Base-by-base conservation (phyloP, 2,329 filamentous ascomycete genomes). In the Aureobasidium sp. region DNA sequence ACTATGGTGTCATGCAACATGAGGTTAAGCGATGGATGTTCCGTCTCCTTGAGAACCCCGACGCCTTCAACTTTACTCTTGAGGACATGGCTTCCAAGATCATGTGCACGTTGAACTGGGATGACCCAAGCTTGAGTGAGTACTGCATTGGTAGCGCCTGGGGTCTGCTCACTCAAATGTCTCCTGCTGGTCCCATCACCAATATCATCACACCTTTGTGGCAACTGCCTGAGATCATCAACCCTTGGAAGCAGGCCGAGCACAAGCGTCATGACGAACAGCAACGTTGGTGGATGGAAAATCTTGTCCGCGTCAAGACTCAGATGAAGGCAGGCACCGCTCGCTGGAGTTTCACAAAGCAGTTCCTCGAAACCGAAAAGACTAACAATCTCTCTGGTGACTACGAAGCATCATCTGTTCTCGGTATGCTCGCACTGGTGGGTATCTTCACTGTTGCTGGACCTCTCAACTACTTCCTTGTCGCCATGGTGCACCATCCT, bases 21-120 rank as follows among this genome's bases (percentile, higher is more conserved):
- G 81, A 84, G 66, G 76, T 76, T 12, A 82, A 83, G 72, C 75
- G 81, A 43, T 83, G 79, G 79, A 70, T 83, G 47, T 77, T 74
- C 61, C 72, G 77, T 34, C 71, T 83, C 6, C 68, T 83, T 32
- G 73, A 77, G 32, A 73, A 82, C 47, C 81, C 81, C 1, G 80
- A 82, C 63, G 72, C 77, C 69, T 83, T 83, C 65, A 71, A 72
- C 10, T 77, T 74, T 67, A 78, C 77, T 0, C 74, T 84, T 5
- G 81, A 84, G 66, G 81, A 84, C 65, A 82, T 83, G 79, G 76
- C 80, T 17, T 79, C 81, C n/a, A 83, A 83, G 69, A 75, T 84
- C 61, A 82, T 83, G 79, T 80, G 78, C 55, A 74, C 77, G 59
- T 67, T 83, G 48, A 80, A 79, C 15, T 83, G 81, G 81, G 81